These are phyloP conservation scores for Celoporthe dispersa DNA, from an alignment of 2,329 filamentous ascomycete species.

Conservation along the genomic window DNA sequence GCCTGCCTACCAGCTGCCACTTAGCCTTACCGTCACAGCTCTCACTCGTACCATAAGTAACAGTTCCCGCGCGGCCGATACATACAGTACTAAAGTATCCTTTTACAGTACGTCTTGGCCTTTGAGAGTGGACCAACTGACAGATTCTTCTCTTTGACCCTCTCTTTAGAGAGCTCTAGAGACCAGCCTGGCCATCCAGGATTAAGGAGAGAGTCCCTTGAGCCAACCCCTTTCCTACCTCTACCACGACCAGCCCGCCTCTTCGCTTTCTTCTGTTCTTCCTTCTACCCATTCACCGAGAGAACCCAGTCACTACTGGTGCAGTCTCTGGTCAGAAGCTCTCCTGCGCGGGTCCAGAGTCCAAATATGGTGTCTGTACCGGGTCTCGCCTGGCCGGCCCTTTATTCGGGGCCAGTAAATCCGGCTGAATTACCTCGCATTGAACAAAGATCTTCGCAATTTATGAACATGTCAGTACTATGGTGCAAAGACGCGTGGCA, in stretches of 20 bases:
- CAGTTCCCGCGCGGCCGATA: not conserved
- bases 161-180: not conserved
- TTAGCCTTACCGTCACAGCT: not conserved
- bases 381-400: not conserved
- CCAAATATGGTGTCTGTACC: not conserved
- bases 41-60: not conserved
- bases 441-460: too few relatives aligned
- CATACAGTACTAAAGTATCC: not conserved
- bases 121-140: not conserved
- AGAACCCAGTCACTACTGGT: too few relatives aligned
- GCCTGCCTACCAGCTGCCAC: not conserved
- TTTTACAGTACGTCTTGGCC: not conserved
- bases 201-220: not conserved
- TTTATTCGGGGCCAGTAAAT: not conserved
- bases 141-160: not conserved
- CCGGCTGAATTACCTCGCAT: not conserved
- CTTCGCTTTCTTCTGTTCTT: too few relatives aligned
- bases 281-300: too few relatives aligned
- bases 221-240: not conserved
- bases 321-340: not conserved
- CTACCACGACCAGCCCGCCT: not conserved
- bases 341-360: not conserved
- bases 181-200: not conserved
- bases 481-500: not conserved
- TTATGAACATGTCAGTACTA: not conserved